Percentiles rank a stretch among this genome's conserved stretches.
Evolutionary conservation across 2,329 filamentous ascomycete genomes (phyloP).

Genomic region (Pestalotiopsis fici): DNA sequence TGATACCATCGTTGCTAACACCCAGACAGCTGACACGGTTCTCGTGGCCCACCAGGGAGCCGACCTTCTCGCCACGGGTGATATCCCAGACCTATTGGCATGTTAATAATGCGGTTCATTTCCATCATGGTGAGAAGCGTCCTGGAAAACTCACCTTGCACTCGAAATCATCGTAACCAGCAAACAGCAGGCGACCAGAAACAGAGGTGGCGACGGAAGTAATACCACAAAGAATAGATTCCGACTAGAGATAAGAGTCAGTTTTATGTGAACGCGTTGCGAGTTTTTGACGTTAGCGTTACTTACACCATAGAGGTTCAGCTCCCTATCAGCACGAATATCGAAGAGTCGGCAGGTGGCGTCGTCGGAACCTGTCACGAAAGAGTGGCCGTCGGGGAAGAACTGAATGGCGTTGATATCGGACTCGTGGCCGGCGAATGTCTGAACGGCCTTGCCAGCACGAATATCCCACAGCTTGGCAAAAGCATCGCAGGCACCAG

Average conservation of each 20-base stretch:
- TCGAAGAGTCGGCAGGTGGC: constrained; percentile 97
- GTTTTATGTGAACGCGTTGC: constrained; percentile 14
- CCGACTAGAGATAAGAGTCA: constrained; percentile 64
- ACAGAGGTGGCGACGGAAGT: constrained; percentile 98
- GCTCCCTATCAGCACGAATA: constrained; percentile 86
- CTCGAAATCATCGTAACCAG: constrained; percentile 98
- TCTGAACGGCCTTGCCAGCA: constrained; percentile 97
- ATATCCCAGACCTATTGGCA: constrained; percentile 89
- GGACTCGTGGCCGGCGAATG: constrained; percentile 96
- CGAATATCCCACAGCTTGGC: constrained; percentile 99
- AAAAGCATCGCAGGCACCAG: constrained; percentile 97
- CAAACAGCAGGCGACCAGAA: constrained; percentile 91
- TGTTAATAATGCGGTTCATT: neutral
- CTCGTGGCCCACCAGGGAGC: constrained; percentile 94
- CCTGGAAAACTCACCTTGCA: constrained; percentile 81
- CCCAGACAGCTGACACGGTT: constrained; percentile 98
- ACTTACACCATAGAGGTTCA: constrained; percentile 69
- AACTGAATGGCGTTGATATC: constrained; percentile 99
- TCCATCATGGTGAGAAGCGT: neutral
- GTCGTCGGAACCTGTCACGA: constrained; percentile 96
- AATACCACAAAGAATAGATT: constrained; percentile 96
- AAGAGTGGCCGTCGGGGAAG: constrained; percentile 98
- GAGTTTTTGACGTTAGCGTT: neutral
- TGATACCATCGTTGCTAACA: constrained; percentile 98
- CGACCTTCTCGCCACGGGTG: constrained; percentile 93